Percentiles rank a stretch among this genome's conserved stretches.
Conservation (phyloP, 257 asterid species). For the Avicennia marina region DNA sequence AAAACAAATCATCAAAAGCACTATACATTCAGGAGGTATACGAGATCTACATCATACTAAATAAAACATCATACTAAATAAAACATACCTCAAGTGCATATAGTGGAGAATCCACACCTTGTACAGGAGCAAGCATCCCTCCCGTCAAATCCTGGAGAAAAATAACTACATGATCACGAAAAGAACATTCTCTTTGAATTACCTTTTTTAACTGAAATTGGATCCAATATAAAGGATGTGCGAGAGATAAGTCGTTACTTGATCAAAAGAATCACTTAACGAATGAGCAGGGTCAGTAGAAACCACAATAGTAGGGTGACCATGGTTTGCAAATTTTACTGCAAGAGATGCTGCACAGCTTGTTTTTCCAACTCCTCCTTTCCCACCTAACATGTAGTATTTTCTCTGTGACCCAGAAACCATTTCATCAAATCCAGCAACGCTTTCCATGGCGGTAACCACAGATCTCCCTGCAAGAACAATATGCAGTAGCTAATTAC, state of each 20-base stretch:
- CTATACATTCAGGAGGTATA: conserved; percentile 2
- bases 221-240: background rate
- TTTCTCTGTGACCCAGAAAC: conserved; percentile 82
- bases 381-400: conserved; percentile 97
- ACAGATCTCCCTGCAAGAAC: conserved; percentile 74
- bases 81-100: conserved; percentile 62
- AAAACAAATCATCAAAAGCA: conserved; percentile 5
- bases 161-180: background rate
- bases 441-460: conserved; percentile 67
- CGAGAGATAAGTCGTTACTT: conserved; percentile 43
- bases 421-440: conserved; percentile 82
- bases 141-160: conserved; percentile 57
- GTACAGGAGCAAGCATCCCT: conserved; percentile 62
- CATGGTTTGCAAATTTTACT: conserved; percentile 90
- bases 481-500: conserved; percentile 3
- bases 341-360: conserved; percentile 99
- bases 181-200: background rate
- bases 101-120: conserved; percentile 68
- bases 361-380: conserved; percentile 97
- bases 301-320: conserved; percentile 97
- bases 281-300: conserved; percentile 99
- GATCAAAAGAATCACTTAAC: conserved; percentile 95
- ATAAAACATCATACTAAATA: too few relatives aligned
- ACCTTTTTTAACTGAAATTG: background rate
- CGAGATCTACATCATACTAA: conserved; percentile 6